These are phyloP conservation scores for Lepidopterella palustris DNA, from an alignment of 495 filamentous ascomycete genomes.

Conservation along the genomic window DNA sequence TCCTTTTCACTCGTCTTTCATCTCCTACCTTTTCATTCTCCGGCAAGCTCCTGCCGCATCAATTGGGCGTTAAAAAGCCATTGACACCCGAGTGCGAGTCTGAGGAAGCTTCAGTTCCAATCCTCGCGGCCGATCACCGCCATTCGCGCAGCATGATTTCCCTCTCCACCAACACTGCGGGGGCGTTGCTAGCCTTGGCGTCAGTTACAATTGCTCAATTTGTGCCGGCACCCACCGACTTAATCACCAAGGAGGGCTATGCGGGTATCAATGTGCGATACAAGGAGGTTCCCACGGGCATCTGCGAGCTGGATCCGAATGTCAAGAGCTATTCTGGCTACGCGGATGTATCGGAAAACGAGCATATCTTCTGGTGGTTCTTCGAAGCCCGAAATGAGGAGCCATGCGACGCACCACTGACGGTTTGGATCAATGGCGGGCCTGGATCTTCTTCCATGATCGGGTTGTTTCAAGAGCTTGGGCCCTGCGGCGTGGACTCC, in stretches of 20 bases:
- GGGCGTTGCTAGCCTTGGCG: background rate
- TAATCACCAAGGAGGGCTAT: constrained; percentile 48
- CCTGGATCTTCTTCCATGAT: constrained; percentile 43
- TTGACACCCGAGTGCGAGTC: no score
- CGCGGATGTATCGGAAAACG: constrained; percentile 52
- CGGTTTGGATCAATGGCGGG: constrained; percentile 62
- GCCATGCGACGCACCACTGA: constrained; percentile 39
- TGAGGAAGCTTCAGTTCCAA: no score
- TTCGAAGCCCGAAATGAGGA: constrained; percentile 41
- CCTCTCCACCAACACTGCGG: background rate
- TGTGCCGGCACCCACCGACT: constrained; percentile 50
- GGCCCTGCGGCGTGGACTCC: constrained; percentile 41
- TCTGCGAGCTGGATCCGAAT: constrained; percentile 58
- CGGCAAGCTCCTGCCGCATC: background rate
- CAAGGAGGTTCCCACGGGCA: constrained; percentile 55
- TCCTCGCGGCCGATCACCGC: no score
- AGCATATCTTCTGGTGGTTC: constrained; percentile 59
- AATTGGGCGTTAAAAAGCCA: no score
- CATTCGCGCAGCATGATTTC: background rate
- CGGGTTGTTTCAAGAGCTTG: constrained; percentile 39
- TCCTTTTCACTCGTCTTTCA: background rate
- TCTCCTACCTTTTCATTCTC: no score
- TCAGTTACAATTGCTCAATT: constrained; percentile 44
- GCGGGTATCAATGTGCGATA: constrained; percentile 48
- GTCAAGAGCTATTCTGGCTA: constrained; percentile 64